A percentile compares a stretch with the other conserved stretches of the same genome.
These are phyloP conservation scores for Neonectria sp. DNA, from an alignment of 2,329 filamentous ascomycete genomes.

Conservation along the genomic window DNA sequence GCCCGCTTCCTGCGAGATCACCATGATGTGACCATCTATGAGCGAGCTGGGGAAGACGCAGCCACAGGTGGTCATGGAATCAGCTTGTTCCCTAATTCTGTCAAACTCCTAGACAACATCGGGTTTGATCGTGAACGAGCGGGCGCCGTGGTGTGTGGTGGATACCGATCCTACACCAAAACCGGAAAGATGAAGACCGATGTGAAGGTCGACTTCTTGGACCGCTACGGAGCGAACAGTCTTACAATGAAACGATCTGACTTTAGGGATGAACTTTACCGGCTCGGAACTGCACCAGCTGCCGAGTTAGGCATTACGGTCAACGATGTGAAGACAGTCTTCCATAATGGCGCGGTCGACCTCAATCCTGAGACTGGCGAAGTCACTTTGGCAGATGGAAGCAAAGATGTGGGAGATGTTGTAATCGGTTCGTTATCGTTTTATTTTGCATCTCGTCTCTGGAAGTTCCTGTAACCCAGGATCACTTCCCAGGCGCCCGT, in stretches of 20 bases:
- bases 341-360: constrained; percentile 15
- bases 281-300: constrained; percentile 1
- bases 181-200: constrained; percentile 17
- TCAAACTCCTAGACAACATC: constrained; percentile 19
- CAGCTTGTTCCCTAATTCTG: constrained; percentile 24
- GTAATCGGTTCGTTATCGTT: not conserved
- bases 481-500: too few relatives aligned
- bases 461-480: too few relatives aligned
- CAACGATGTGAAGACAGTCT: constrained; percentile 16
- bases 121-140: constrained; percentile 13
- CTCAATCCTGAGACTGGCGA: constrained; percentile 13
- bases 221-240: constrained; percentile 19
- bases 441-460: not conserved
- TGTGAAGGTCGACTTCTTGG: constrained; percentile 17
- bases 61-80: constrained; percentile 25
- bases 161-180: constrained; percentile 18
- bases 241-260: constrained; percentile 24
- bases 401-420: constrained; percentile 15
- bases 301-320: constrained; percentile 1
- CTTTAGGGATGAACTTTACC: constrained; percentile 21
- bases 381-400: constrained; percentile 14
- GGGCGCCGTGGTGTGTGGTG: constrained; percentile 8
- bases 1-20: constrained; percentile 19
- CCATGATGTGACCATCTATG: constrained; percentile 23
- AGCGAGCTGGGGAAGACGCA: constrained; percentile 17